A percentile compares a stretch with the other conserved stretches of the same genome.
Evolutionary conservation across 164 flowering plant species (phyloP).

Genomic region (Liriodendron chinense): DNA sequence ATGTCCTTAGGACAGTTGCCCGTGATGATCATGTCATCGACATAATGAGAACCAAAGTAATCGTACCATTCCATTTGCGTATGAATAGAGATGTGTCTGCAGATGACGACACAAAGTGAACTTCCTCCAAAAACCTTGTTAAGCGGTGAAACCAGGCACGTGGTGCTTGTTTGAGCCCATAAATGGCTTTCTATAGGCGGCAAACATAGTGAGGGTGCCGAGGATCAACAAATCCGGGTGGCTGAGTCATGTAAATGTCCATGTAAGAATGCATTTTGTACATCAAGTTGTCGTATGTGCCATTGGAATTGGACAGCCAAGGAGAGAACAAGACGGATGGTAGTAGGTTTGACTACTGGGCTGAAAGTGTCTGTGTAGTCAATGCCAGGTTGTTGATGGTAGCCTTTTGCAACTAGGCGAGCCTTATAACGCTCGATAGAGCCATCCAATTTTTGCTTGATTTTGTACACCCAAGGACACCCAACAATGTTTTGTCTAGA

Average conservation of each 20-base stretch:
- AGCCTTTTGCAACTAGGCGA: conserved; percentile 1
- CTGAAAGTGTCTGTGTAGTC: conserved; percentile 1
- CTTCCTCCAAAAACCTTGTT: neutral
- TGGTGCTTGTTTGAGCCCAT: neutral
- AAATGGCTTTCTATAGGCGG: neutral
- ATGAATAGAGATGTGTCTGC: neutral
- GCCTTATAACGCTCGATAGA: too few relatives aligned
- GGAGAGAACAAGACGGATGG: neutral
- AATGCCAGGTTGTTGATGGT: neutral
- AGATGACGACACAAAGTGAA: neutral
- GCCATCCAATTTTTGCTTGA: neutral
- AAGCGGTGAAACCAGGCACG: neutral
- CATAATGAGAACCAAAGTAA: neutral
- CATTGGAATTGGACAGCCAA: neutral
- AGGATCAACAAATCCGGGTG: neutral
- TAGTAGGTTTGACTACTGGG: conserved; percentile 9
- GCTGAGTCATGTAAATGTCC: conserved; percentile 11
- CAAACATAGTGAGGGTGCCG: neutral
- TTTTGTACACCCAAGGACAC: conserved; percentile 11
- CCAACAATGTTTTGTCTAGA: neutral
- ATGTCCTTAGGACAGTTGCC: neutral
- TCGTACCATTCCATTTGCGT: too few relatives aligned
- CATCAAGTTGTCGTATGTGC: neutral
- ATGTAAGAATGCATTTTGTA: neutral
- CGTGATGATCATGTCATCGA: conserved; percentile 1